Evolutionary conservation across 164 flowering plant species (phyloP), one percentile per base, ranked within the genome.

Genomic region (Hamamelis virginiana): DNA sequence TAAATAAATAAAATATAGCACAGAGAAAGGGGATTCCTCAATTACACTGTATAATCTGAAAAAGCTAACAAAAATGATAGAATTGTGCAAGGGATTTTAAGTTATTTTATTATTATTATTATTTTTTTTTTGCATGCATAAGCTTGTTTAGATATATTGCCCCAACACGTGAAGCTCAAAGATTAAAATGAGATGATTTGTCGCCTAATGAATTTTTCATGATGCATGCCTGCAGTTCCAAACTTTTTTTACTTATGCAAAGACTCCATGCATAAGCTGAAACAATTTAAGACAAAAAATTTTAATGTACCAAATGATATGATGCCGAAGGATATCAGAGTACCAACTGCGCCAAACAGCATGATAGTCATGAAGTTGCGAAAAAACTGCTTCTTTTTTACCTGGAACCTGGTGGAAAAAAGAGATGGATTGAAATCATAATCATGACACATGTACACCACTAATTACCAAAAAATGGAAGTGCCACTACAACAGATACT

Each of bases 321-420:
- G 73, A 86, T 83, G 72, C 47, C 73, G 70, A 81, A 86, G 19
- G 95, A 90, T 80, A 90, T 88, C 58, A 90, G 64, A 67, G 95
- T 90, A 27, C 95, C 95, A 70, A 90, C 68, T 9, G 89, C 92
- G 53, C 92, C 92, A 74, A 90, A 88, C 61, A 88, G 77, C 80
- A 77, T 80, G 67, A 90, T 90, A 5, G 89, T 90, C 82, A 82
- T 81, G 78, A 90, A 83, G 78, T 90, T 90, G 74, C 86, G 89
- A 62, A 90, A 88, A 80, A 90, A 88, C 52, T 86, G 89, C 80
- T 88, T 86, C 82, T 88, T 86, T 75, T 90, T 88, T 52, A 90
- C 90, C 77, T 86, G 90, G 78, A 87, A 89, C 72, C 91, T 87
- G 83, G 25, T 56, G 10, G 26, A 11, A 57, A 33, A 61, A 38